A percentile compares a stretch with the other conserved stretches of the same genome.
Evolutionary conservation across 352 stramenopile genomes (phyloP).

Genomic region (Globisporangium rhizosaccharum): DNA sequence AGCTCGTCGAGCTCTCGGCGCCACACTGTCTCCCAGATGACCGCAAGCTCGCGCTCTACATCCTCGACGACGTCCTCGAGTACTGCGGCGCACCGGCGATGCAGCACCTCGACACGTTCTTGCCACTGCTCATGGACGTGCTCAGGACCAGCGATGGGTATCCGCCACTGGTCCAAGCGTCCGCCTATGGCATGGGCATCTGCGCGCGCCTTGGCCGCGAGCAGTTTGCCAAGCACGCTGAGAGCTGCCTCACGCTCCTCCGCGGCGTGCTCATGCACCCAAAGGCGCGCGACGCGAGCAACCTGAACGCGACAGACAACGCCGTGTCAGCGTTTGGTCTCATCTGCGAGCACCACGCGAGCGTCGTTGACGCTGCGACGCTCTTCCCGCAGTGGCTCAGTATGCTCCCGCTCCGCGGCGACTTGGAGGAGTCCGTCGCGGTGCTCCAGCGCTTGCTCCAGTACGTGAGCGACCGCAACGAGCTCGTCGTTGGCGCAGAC

Average conservation of each 20-base stretch:
- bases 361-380: constrained; percentile 32
- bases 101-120: constrained; percentile 49
- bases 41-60: constrained; percentile 79
- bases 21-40: constrained; percentile 71
- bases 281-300: constrained; percentile 35
- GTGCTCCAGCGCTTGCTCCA: constrained; percentile 63
- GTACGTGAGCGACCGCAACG: constrained; percentile 53
- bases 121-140: constrained; percentile 60
- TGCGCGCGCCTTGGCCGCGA: constrained; percentile 49
- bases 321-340: constrained; percentile 69
- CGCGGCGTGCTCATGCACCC: constrained; percentile 50
- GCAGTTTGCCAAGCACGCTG: constrained; percentile 45
- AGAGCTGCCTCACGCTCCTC: constrained; percentile 47
- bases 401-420: constrained; percentile 65
- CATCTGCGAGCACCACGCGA: constrained; percentile 60
- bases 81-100: constrained; percentile 53
- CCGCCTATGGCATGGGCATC: constrained; percentile 70
- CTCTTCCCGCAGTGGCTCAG: constrained; percentile 70
- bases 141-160: constrained; percentile 55
- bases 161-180: constrained; percentile 58
- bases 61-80: constrained; percentile 84
- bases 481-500: constrained; percentile 47
- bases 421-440: constrained; percentile 68
- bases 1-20: constrained; percentile 57
- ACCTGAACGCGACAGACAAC: constrained; percentile 79